phyloP scores from a whole-genome alignment of 257 asterid species.

The Anisodus tanguticus region DNA sequence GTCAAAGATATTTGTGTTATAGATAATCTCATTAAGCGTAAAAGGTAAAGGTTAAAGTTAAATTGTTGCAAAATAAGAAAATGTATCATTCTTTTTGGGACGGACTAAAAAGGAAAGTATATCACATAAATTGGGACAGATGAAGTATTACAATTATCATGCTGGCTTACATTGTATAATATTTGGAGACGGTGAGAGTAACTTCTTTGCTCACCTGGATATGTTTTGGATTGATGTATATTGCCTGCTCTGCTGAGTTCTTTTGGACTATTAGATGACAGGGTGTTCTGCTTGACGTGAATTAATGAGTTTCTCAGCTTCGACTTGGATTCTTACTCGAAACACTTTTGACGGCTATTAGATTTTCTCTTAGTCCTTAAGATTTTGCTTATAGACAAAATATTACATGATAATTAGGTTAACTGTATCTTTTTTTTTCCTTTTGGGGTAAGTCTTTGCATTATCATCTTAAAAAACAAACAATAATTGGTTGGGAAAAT shows the following conservation, averaged over 20 bases:
- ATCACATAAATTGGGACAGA: too few relatives aligned
- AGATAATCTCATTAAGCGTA: too few relatives aligned
- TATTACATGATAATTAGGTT: background rate
- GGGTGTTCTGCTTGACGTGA: background rate
- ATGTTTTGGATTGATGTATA: conserved; percentile 12
- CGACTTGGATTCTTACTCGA: background rate
- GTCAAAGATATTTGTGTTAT: too few relatives aligned
- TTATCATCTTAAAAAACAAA: background rate
- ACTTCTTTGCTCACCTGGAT: background rate
- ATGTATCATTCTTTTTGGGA: too few relatives aligned
- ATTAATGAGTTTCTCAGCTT: background rate
- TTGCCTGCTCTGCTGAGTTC: background rate
- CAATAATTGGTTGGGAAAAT: background rate
- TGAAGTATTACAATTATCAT: background rate
- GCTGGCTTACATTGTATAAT: background rate
- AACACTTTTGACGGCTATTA: background rate
- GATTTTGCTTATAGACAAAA: conserved; percentile 1
- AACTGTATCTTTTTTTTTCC: background rate
- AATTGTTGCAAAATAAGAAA: too few relatives aligned
- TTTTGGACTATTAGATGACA: background rate
- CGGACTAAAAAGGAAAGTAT: too few relatives aligned
- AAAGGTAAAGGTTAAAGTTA: too few relatives aligned
- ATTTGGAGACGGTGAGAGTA: background rate
- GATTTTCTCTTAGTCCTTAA: background rate
- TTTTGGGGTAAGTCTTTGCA: background rate